Percentiles rank a stretch among this genome's conserved stretches.
phyloP scores from a whole-genome alignment of 2,329 filamentous ascomycete genomes.

The Geosmithia putterillii region DNA sequence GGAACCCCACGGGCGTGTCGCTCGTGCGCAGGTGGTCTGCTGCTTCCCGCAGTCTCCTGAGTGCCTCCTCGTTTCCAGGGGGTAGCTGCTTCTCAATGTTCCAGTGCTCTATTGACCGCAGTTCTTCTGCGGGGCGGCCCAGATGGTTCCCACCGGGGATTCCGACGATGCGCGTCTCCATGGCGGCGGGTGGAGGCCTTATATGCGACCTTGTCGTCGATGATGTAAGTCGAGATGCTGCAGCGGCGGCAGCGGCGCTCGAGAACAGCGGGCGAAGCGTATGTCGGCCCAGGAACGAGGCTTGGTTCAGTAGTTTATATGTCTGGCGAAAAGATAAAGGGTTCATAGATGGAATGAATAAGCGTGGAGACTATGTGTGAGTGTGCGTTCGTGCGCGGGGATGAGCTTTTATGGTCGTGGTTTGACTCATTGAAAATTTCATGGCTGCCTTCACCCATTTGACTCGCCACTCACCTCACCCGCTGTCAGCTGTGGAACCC shows the following conservation, averaged over 20 bases:
- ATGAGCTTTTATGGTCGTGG: not conserved
- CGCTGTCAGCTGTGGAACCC: not conserved
- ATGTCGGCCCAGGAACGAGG: not conserved
- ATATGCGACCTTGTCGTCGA: too few relatives aligned
- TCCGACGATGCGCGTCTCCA: slow-evolving; percentile 27
- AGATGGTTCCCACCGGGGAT: slow-evolving; percentile 17
- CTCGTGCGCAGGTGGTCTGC: slow-evolving; percentile 52
- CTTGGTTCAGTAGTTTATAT: not conserved
- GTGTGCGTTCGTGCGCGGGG: not conserved
- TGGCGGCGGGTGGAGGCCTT: too few relatives aligned
- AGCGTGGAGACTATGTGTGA: not conserved
- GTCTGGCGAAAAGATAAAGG: not conserved
- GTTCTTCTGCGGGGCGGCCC: slow-evolving; percentile 19
- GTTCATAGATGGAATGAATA: not conserved
- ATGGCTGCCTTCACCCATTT: too few relatives aligned
- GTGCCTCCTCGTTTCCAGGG: slow-evolving; percentile 9
- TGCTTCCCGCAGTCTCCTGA: slow-evolving; percentile 44
- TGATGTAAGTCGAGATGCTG: not conserved
- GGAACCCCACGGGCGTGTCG: slow-evolving; percentile 78
- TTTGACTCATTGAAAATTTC: not conserved
- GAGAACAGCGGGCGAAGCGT: not conserved
- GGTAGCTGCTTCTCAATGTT: slow-evolving; percentile 16
- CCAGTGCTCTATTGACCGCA: slow-evolving; percentile 27
- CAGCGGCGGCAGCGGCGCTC: too few relatives aligned
- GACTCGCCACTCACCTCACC: not conserved